Conservation (phyloP, 805 yeast genomes). For the Komagataella populi region DNA sequence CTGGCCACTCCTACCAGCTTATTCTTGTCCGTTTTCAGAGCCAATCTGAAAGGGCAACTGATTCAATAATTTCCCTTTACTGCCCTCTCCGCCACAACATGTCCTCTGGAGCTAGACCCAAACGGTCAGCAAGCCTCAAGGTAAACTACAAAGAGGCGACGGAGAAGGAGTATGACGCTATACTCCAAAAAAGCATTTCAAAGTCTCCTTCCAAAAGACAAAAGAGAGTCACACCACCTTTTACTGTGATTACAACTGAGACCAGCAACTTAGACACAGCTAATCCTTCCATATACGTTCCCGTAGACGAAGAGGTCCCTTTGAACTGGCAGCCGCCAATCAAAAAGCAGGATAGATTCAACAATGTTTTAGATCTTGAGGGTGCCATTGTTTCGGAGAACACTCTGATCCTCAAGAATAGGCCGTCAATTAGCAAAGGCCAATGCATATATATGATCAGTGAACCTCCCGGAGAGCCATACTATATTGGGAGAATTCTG, state of each 20-base stretch:
- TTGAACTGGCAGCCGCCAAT: conserved; percentile 38
- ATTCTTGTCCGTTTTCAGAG: neutral
- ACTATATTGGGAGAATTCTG: conserved; percentile 73
- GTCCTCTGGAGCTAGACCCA: conserved; percentile 11
- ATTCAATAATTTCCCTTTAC: neutral
- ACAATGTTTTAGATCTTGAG: conserved; percentile 24
- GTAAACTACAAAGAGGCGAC: conserved; percentile 20
- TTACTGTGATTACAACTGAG: neutral
- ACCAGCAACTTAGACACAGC: neutral
- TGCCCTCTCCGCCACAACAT: conserved; percentile 1
- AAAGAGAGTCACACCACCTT: neutral
- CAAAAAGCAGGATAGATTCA: conserved; percentile 23
- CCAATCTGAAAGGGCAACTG: neutral
- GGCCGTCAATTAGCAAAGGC: conserved; percentile 27
- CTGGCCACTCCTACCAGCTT: neutral
- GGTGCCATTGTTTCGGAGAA: conserved; percentile 27
- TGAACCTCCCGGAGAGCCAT: conserved; percentile 93
- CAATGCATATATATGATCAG: conserved; percentile 75
- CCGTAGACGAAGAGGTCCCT: conserved; percentile 21
- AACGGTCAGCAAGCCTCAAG: conserved; percentile 16
- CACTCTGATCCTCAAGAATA: conserved; percentile 23
- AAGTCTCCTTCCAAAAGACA: conserved; percentile 1
- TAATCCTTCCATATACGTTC: neutral
- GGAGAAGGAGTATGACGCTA: conserved; percentile 7
- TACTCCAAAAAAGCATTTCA: neutral